These are phyloP conservation scores for Zymoseptoria ardabiliae DNA, from an alignment of 2,329 filamentous ascomycete species.

Conservation along the genomic window DNA sequence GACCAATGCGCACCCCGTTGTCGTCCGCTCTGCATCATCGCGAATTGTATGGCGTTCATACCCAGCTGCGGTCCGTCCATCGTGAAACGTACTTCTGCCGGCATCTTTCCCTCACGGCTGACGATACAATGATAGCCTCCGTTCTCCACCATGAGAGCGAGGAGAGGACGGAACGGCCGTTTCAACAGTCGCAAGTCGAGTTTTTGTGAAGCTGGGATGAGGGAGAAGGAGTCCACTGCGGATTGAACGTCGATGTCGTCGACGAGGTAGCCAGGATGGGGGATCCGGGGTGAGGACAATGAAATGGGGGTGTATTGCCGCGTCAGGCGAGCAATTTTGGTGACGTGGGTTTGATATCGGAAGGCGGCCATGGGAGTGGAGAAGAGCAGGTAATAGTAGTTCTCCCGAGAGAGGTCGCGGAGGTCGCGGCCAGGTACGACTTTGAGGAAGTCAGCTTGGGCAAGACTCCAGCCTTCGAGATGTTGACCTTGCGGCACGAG, in stretches of 20 bases:
- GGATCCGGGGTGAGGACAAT: slow-evolving; percentile 37
- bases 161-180: slow-evolving; percentile 28
- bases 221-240: slow-evolving; percentile 41
- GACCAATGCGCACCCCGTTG: slow-evolving; percentile 24
- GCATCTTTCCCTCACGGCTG: slow-evolving; percentile 21
- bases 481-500: slow-evolving; percentile 55
- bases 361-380: slow-evolving; percentile 50
- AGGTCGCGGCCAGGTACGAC: slow-evolving; percentile 60
- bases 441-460: slow-evolving; percentile 45
- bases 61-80: slow-evolving; percentile 28
- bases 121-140: slow-evolving; percentile 27
- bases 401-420: slow-evolving; percentile 54
- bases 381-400: slow-evolving; percentile 65
- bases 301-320: slow-evolving; percentile 36
- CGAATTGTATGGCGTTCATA: slow-evolving; percentile 14
- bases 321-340: slow-evolving; percentile 45
- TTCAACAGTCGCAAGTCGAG: slow-evolving; percentile 31
- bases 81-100: slow-evolving; percentile 28
- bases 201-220: slow-evolving; percentile 39
- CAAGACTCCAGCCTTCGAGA: slow-evolving; percentile 57
- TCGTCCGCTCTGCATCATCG: slow-evolving; percentile 22
- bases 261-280: slow-evolving; percentile 37
- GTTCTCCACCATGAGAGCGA: slow-evolving; percentile 31
- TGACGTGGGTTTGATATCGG: slow-evolving; percentile 52
- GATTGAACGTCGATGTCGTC: slow-evolving; percentile 42